A percentile compares a stretch with the other conserved stretches of the same genome.
Conservation (phyloP, 257 asterid species). For the Solanum sitiens region DNA sequence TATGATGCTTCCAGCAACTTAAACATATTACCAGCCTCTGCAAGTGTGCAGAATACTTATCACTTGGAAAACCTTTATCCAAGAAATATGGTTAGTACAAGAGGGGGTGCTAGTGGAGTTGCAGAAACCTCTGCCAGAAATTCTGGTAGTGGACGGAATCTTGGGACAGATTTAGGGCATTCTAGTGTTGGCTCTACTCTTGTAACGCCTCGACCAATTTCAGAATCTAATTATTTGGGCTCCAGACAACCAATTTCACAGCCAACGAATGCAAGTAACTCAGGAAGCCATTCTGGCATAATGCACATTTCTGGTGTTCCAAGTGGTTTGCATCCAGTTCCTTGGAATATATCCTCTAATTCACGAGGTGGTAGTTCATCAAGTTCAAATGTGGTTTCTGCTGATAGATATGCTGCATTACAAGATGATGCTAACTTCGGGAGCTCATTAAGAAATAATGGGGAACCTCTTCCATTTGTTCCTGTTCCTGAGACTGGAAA, state of each 20-base stretch:
- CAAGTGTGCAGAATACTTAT: slow-evolving; percentile 23
- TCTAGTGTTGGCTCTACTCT: slow-evolving; percentile 19
- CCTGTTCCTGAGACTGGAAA: slow-evolving; percentile 44
- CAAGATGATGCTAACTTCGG: slow-evolving; percentile 34
- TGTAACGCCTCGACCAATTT: slow-evolving; percentile 14
- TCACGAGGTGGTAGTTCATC: slow-evolving; percentile 39
- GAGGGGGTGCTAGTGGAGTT: slow-evolving; percentile 28
- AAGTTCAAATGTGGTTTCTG: slow-evolving; percentile 22
- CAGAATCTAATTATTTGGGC: slow-evolving; percentile 26
- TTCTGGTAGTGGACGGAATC: slow-evolving; percentile 17
- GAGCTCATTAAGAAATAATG: slow-evolving; percentile 33
- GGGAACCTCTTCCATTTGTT: slow-evolving; percentile 31
- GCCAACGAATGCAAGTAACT: slow-evolving; percentile 18
- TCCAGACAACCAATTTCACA: slow-evolving; percentile 24
- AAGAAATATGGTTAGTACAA: slow-evolving; percentile 27
- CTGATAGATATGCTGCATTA: slow-evolving; percentile 32
- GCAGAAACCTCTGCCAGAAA: slow-evolving; percentile 39
- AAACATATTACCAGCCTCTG: slow-evolving; percentile 29
- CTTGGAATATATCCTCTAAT: slow-evolving; percentile 41
- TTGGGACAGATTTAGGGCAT: slow-evolving; percentile 32
- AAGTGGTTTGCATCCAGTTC: slow-evolving; percentile 28
- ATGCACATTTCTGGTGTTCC: slow-evolving; percentile 28
- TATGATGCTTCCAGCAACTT: slow-evolving; percentile 30
- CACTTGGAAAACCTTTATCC: slow-evolving; percentile 28
- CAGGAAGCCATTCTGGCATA: slow-evolving; percentile 31